Evolutionary conservation across 352 stramenopile species (phyloP).

Genomic region (Phytopythium chamaehyphon): DNA sequence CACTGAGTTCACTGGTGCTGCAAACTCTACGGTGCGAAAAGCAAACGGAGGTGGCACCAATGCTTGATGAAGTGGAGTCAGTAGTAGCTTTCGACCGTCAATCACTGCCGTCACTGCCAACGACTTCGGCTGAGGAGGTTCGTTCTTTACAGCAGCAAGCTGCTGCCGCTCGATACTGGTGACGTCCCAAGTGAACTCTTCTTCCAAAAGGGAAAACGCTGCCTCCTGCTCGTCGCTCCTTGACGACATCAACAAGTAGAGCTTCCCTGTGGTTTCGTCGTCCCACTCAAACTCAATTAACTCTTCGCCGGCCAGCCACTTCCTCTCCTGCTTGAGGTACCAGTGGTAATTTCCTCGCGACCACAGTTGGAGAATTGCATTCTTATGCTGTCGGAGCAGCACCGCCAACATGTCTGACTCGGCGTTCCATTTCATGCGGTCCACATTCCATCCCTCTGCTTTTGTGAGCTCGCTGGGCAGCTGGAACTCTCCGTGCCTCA

Average conservation of each 20-base stretch:
- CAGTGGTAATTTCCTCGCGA: slow-evolving; percentile 81
- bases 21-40: slow-evolving; percentile 34
- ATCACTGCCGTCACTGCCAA: slow-evolving; percentile 51
- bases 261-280: slow-evolving; percentile 30
- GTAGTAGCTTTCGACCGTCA: slow-evolving; percentile 48
- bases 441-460: slow-evolving; percentile 19
- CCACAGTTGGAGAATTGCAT: slow-evolving; percentile 58
- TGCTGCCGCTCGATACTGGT: slow-evolving; percentile 13
- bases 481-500: slow-evolving; percentile 75
- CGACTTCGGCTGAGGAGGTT: slow-evolving; percentile 9
- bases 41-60: slow-evolving; percentile 68
- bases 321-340: slow-evolving; percentile 75
- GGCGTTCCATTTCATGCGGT: slow-evolving; percentile 51
- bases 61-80: slow-evolving; percentile 65
- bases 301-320: slow-evolving; percentile 8
- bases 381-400: slow-evolving; percentile 13
- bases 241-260: slow-evolving; percentile 30
- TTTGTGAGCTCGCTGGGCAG: slow-evolving; percentile 35
- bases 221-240: background rate
- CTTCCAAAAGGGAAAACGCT: slow-evolving; percentile 24
- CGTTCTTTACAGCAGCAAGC: background rate
- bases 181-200: slow-evolving; percentile 55
- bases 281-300: slow-evolving; percentile 53
- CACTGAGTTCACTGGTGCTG: slow-evolving; percentile 42
- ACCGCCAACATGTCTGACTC: slow-evolving; percentile 70